phyloP scores from a whole-genome alignment of 768 basidiomycete species.

The Clathrus columnatus region DNA sequence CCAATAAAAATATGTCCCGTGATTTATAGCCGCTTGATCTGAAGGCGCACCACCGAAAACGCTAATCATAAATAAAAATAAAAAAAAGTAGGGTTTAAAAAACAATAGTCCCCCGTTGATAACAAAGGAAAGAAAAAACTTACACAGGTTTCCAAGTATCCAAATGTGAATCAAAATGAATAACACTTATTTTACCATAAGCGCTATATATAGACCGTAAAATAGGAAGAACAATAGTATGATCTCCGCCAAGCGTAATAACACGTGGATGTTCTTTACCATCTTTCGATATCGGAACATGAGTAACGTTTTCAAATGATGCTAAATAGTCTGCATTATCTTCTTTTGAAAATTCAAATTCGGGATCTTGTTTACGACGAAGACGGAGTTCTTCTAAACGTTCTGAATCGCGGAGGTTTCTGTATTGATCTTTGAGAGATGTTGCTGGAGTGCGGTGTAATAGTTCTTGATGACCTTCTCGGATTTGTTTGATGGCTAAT shows the following conservation, averaged over 20 bases:
- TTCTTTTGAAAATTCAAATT: slow-evolving; percentile 5
- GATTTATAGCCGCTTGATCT: slow-evolving; percentile 67
- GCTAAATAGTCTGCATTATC: slow-evolving; percentile 1
- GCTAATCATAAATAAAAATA: not conserved
- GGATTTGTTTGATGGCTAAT: slow-evolving; percentile 65
- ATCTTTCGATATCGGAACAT: slow-evolving; percentile 54
- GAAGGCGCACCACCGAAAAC: slow-evolving; percentile 71
- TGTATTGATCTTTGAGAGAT: slow-evolving; percentile 26
- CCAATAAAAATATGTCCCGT: slow-evolving; percentile 89
- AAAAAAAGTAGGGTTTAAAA: slow-evolving; percentile 54
- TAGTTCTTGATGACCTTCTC: slow-evolving; percentile 60
- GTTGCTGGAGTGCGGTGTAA: slow-evolving; percentile 57
- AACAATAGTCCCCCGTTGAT: slow-evolving; percentile 30
- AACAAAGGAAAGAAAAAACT: not conserved
- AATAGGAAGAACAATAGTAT: slow-evolving; percentile 68
- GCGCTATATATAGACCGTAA: slow-evolving; percentile 65
- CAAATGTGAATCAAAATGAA: slow-evolving; percentile 83
- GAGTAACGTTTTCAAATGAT: slow-evolving; percentile 48
- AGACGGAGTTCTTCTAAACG: slow-evolving; percentile 9
- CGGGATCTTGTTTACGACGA: not conserved
- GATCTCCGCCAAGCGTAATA: slow-evolving; percentile 81
- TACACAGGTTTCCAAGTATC: slow-evolving; percentile 15
- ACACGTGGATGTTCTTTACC: slow-evolving; percentile 71
- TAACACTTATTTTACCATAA: slow-evolving; percentile 73
- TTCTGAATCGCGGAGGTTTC: slow-evolving; percentile 4